phyloP scores from a whole-genome alignment of 163 green algal genomes.

The Scenedesmus sp. region DNA sequence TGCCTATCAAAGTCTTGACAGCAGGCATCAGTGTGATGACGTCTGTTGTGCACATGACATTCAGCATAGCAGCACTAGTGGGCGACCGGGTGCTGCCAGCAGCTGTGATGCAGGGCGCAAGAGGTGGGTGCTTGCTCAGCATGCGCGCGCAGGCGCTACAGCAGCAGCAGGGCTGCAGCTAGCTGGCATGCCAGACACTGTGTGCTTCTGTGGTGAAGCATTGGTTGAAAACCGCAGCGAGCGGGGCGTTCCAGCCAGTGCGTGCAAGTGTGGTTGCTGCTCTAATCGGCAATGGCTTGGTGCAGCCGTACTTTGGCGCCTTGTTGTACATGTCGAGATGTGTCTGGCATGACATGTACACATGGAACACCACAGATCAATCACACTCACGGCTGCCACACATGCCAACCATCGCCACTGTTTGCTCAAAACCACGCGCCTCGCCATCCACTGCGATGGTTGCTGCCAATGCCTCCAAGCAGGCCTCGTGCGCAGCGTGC shows the following conservation, averaged over 20 bases:
- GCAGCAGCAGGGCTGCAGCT: not conserved
- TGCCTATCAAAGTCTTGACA: conserved; percentile 48
- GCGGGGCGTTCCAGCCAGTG: no score
- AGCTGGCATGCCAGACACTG: not conserved
- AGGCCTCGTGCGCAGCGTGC: conserved; percentile 16
- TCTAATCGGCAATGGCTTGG: not conserved
- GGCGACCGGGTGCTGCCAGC: conserved; percentile 65
- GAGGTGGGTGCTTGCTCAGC: conserved; percentile 15
- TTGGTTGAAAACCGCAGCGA: no score
- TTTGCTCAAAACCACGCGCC: not conserved
- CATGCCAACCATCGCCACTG: not conserved
- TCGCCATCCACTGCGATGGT: not conserved
- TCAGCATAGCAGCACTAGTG: conserved; percentile 50
- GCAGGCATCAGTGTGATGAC: conserved; percentile 53
- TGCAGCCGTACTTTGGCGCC: not conserved
- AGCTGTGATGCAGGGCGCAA: conserved; percentile 57
- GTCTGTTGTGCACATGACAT: conserved; percentile 43
- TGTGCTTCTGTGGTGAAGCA: not conserved
- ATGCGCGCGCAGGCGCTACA: not conserved
- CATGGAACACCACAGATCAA: no score
- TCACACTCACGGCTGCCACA: not conserved
- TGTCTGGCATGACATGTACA: not conserved
- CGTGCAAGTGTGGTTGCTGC: no score
- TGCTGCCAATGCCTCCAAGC: conserved; percentile 1
- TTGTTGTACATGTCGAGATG: not conserved